A percentile compares a stretch with the other conserved stretches of the same genome.
phyloP scores from a whole-genome alignment of 192 early-diverging fungal genomes.

The Kickxella alabastrina region DNA sequence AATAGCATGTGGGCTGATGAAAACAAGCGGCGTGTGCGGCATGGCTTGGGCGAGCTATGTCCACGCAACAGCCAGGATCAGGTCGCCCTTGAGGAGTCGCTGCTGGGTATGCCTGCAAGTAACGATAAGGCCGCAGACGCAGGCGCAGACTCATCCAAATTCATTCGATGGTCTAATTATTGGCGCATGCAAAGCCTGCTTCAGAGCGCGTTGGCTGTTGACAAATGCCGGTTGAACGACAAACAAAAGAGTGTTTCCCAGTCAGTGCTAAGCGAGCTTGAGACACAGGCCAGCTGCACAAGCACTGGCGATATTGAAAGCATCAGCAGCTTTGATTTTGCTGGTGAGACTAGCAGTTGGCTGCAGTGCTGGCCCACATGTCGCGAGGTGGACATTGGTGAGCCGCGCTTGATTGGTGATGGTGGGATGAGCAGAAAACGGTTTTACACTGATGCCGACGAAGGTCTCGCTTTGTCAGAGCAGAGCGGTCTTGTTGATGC shows the following conservation, averaged over 20 bases:
- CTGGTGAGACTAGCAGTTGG: neutral
- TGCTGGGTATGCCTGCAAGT: neutral
- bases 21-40: constrained; percentile 34
- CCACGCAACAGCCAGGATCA: constrained; percentile 5
- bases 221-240: neutral
- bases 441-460: constrained; percentile 5
- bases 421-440: neutral
- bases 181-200: constrained; percentile 40
- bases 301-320: too few relatives aligned
- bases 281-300: neutral
- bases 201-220: constrained; percentile 26
- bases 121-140: neutral
- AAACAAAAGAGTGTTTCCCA: neutral
- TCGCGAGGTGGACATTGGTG: constrained; percentile 16
- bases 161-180: constrained; percentile 28
- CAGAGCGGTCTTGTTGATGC: too few relatives aligned
- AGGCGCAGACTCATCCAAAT: neutral
- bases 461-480: too few relatives aligned
- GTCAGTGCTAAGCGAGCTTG: neutral
- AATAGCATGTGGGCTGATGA: constrained; percentile 63
- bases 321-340: too few relatives aligned
- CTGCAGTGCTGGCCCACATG: constrained; percentile 25
- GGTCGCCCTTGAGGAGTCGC: neutral
- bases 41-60: constrained; percentile 18
- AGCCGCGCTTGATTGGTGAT: neutral